Evolutionary conservation across 1,284 basidiomycete species (phyloP), one percentile per base, ranked within the genome.

Genomic region (Ganoderma sp.): DNA sequence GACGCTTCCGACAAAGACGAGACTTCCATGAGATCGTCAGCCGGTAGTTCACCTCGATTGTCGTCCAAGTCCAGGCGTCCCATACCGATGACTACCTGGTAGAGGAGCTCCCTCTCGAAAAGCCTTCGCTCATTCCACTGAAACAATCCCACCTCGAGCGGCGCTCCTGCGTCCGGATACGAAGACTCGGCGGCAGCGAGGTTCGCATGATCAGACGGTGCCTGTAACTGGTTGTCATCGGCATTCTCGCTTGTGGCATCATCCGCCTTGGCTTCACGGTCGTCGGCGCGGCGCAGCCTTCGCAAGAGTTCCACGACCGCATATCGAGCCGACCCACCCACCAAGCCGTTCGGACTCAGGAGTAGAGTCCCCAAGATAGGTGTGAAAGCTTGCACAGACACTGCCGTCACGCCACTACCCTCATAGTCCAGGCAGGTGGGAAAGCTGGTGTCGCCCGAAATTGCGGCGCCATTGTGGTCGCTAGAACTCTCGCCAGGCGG

Each of bases 341-440:
- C 89, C 64, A 85, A 81, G 28, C 86, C 85, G 76, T 94, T 95
- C 15, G 90, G 86, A 77, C 91, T 96, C 65, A 98, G 87, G 28
- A 99, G 84, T 48, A 99, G 83, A 0, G 94, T 93, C 62, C 95
- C 96, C 22, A 99, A 85, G 63, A 98, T 90, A 6, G 96, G 94
- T 2, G 96, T 97, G 81, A 99, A 98, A 10, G 92, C 88, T 74
- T 92, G 90, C 5, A 96, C 93, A 61, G 90, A 87, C 63, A 98
- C 89, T 43, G 80, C 76, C 0, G 90, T 81, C 48, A 73, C 74
- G 25, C 60, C 63, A 78, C 58, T 67, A 2, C 58, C 48, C 25
- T 66, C 48, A 43, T 62, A 28, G 43, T 28, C 42, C 56, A 41
- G 19, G 37, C 41, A 22, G 34, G 41, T 22, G 58, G n/a, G 43